These are phyloP conservation scores for Hamamelis virginiana DNA, from an alignment of 164 flowering plant genomes.

Conservation along the genomic window DNA sequence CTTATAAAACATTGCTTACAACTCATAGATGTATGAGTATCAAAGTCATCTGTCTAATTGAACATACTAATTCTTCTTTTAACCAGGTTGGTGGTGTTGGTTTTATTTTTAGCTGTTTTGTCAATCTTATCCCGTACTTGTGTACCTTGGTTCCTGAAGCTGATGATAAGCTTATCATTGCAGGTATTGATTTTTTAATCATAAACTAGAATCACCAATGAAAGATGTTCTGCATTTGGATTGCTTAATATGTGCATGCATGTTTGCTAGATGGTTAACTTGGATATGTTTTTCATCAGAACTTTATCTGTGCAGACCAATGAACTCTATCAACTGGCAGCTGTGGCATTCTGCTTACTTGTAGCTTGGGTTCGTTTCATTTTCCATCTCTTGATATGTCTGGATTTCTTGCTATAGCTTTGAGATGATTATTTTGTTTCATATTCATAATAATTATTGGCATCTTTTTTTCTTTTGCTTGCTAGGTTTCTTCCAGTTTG, in stretches of 20 bases:
- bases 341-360: slow-evolving; percentile 94
- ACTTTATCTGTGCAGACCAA: slow-evolving; percentile 61
- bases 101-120: slow-evolving; percentile 68
- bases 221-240: slow-evolving; percentile 7
- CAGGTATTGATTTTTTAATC: slow-evolving; percentile 48
- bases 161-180: slow-evolving; percentile 89
- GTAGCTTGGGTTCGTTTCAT: slow-evolving; percentile 89
- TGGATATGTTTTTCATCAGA: too few species aligned
- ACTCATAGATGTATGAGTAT: too few species aligned
- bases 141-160: slow-evolving; percentile 88
- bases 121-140: slow-evolving; percentile 72
- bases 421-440: too few species aligned
- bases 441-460: too few species aligned
- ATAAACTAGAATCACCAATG: not conserved
- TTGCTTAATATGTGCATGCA: not conserved
- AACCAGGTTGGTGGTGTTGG: slow-evolving; percentile 70
- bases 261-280: too few species aligned
- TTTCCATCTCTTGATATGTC: slow-evolving; percentile 13
- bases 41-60: too few species aligned
- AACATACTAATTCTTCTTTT: not conserved
- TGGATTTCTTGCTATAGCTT: too few species aligned
- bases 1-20: too few species aligned
- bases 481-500: too few species aligned
- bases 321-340: slow-evolving; percentile 93
- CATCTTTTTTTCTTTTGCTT: too few species aligned